Evolutionary conservation across 1,284 basidiomycete genomes (phyloP), one percentile per base, ranked within the genome.

Genomic region (Trametes polyzona): DNA sequence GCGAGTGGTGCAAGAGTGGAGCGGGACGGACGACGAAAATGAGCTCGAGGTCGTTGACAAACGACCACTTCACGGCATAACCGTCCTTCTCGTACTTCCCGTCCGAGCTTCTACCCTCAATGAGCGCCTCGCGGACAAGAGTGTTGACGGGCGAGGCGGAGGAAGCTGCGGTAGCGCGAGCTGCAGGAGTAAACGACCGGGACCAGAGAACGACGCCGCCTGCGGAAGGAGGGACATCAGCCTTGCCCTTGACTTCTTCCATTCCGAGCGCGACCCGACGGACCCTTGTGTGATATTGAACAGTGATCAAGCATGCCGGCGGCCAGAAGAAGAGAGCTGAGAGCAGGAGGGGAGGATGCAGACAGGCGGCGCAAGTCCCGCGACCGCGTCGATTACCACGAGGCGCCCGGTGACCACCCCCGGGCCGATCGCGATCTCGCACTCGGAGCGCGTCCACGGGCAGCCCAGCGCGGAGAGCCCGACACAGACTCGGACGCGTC

Each of bases 181-280:
- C 91, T 37, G 91, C 84, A 23, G 94, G 94, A 0, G 93, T 95
- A 74, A 95, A 97, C 1, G 93, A 95, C 58, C 89, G 86, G 21
- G 92, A 93, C 94, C 94, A 98, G 32, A 98, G 81, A 33, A 98
- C 90, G 54, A 96, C 78, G 30, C 95, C 95, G 63, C 95, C 95
- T 95, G 68, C 55, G 61, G 47, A 47, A n/a, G n/a, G n/a, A n/a
- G n/a, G n/a, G 23, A 32, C 46, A 19, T 19, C 4, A 43, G 11
- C 32, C 32, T 33, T 24, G 32, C 42, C 9, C 52, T 58, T 42
- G 53, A 47, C 37, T 23, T 44, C 37, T 16, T 17, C n/a, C 35
- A 11, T 26, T 1, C 26, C 26, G 8, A 17, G 32, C 24, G 24
- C 29, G 29, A 40, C 23, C n/a, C 32, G 12, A 12, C 26, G n/a